These are phyloP conservation scores for Penicillium polonicum DNA, from an alignment of 2,329 filamentous ascomycete genomes.

Conservation along the genomic window DNA sequence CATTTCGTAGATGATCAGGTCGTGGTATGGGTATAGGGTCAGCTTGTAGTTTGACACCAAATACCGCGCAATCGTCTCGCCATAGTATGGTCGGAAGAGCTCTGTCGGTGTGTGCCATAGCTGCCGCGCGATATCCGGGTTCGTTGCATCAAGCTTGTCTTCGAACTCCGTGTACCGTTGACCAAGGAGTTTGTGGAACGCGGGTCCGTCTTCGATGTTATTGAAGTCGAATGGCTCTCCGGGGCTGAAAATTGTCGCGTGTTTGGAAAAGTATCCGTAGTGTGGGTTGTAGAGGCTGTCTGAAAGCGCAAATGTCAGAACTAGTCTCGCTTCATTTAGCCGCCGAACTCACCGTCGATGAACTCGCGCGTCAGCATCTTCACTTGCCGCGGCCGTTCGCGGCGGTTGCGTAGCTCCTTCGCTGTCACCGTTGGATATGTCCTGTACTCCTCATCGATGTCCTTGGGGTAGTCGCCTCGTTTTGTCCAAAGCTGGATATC, in stretches of 20 bases:
- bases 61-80: constrained; percentile 94
- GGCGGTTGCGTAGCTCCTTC: constrained; percentile 69
- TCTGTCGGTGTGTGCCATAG: constrained; percentile 98
- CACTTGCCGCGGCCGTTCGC: constrained; percentile 76
- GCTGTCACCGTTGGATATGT: constrained; percentile 82
- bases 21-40: constrained; percentile 89
- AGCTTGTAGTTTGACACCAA: constrained; percentile 95
- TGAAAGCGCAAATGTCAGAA: constrained; percentile 38
- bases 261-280: constrained; percentile 95
- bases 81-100: constrained; percentile 93
- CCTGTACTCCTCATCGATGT: constrained; percentile 77
- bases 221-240: constrained; percentile 90
- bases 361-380: constrained; percentile 99
- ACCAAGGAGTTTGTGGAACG: constrained; percentile 75
- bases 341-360: constrained; percentile 71
- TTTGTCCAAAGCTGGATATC: constrained; percentile 82
- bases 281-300: constrained; percentile 92
- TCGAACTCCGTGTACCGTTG: constrained; percentile 87
- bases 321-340: background rate
- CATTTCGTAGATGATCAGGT: constrained; percentile 98
- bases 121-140: constrained; percentile 75
- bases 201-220: constrained; percentile 74
- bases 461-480: constrained; percentile 69
- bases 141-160: constrained; percentile 72
- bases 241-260: constrained; percentile 92